Evolutionary conservation across 225 moss, liverwort and hornwort genomes (phyloP).

Genomic region (Sphagnum tenellum): DNA sequence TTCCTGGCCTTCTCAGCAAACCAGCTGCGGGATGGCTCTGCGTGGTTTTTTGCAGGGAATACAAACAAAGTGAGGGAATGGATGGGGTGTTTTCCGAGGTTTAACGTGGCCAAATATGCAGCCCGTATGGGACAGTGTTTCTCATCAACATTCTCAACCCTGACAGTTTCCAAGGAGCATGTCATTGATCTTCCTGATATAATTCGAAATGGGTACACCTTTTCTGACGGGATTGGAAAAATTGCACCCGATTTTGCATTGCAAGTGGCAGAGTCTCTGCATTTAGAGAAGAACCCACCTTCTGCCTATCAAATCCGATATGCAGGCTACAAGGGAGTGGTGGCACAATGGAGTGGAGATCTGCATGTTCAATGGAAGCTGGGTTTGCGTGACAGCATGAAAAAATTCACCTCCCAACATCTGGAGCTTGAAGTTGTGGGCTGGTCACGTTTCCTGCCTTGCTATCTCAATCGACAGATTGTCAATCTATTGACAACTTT

Average conservation of each 20-base stretch:
- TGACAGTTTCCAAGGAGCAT: slow-evolving; percentile 19
- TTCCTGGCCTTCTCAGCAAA: slow-evolving; percentile 74
- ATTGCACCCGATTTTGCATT: slow-evolving; percentile 53
- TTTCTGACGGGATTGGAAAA: slow-evolving; percentile 86
- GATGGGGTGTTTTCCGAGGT: slow-evolving; percentile 78
- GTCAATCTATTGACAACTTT: slow-evolving; percentile 72
- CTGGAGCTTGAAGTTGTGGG: slow-evolving; percentile 67
- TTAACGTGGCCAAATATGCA: slow-evolving; percentile 71
- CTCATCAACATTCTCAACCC: slow-evolving; percentile 59
- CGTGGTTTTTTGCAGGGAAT: slow-evolving; percentile 74
- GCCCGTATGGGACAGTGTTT: slow-evolving; percentile 97
- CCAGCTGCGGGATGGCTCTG: slow-evolving; percentile 65
- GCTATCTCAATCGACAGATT: slow-evolving; percentile 76
- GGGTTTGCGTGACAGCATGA: slow-evolving; percentile 60
- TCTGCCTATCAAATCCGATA: slow-evolving; percentile 89
- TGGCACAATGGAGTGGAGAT: slow-evolving; percentile 45
- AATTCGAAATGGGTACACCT: slow-evolving; percentile 40
- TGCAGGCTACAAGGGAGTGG: slow-evolving; percentile 85
- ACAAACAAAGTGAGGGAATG: slow-evolving; percentile 38
- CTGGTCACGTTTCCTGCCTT: slow-evolving; percentile 74
- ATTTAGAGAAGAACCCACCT: slow-evolving; percentile 38
- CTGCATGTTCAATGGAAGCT: slow-evolving; percentile 28
- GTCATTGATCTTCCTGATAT: slow-evolving; percentile 37
- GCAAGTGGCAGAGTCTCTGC: slow-evolving; percentile 39
- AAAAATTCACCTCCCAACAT: slow-evolving; percentile 55